Percentiles rank a stretch among this genome's conserved stretches.
Conservation (phyloP, 2,329 filamentous ascomycete genomes). For the Colletotrichum sidae region DNA sequence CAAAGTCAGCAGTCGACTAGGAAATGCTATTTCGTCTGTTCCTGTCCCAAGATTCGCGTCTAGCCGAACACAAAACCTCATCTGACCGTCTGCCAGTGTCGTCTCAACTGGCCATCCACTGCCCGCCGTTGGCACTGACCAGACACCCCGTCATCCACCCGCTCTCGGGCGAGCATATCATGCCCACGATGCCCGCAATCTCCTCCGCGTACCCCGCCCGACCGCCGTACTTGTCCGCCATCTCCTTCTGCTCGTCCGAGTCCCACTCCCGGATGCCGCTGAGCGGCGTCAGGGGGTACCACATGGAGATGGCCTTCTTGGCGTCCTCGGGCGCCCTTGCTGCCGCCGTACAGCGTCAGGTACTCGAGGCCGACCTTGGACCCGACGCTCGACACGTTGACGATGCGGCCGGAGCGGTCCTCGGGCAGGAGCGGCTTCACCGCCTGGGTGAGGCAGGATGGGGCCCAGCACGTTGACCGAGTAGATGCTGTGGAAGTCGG, state of each 20-base stretch:
- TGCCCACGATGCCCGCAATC: constrained; percentile 76
- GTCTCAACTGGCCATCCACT: constrained; percentile 41
- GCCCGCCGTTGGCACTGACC: constrained; percentile 74
- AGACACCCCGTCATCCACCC: constrained; percentile 78
- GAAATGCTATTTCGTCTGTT: too few relatives aligned
- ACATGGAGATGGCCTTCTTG: constrained; percentile 50
- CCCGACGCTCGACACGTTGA: constrained; percentile 67
- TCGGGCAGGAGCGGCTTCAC: constrained; percentile 65
- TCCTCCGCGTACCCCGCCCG: constrained; percentile 72
- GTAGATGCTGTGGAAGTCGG: too few relatives aligned
- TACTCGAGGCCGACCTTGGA: constrained; percentile 63
- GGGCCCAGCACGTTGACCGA: constrained; percentile 44
- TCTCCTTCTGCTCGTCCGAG: constrained; percentile 43
- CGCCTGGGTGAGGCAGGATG: constrained; percentile 64
- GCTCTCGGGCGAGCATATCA: constrained; percentile 75
- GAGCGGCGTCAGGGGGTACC: constrained; percentile 63
- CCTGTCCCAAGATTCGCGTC: too few relatives aligned
- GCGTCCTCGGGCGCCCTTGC: constrained; percentile 67
- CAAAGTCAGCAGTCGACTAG: too few relatives aligned
- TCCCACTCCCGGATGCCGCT: constrained; percentile 47
- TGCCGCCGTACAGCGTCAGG: constrained; percentile 70
- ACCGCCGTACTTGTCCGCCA: constrained; percentile 62
- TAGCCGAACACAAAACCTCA: too few relatives aligned
- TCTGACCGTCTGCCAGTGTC: too few relatives aligned
- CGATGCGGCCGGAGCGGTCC: constrained; percentile 68